Evolutionary conservation across 768 basidiomycete species (phyloP).

Genomic region (Collybiopsis luxurians): DNA sequence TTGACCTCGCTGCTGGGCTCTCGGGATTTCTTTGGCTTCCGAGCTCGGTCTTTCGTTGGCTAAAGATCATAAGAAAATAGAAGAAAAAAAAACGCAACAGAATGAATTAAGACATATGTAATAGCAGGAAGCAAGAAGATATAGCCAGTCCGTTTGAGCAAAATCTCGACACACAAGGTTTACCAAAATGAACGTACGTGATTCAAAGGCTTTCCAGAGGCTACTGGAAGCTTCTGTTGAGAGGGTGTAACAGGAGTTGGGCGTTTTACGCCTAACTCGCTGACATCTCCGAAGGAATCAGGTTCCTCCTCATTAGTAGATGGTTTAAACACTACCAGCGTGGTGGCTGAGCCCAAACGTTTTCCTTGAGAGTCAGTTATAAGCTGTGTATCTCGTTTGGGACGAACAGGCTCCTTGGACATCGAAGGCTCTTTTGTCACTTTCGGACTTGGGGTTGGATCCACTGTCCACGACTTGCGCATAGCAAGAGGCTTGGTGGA

Average conservation of each 20-base stretch:
- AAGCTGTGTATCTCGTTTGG: slow-evolving; percentile 12
- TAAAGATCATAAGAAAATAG: slow-evolving; percentile 32
- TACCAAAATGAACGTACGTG: slow-evolving; percentile 87
- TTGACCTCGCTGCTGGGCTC: slow-evolving; percentile 4
- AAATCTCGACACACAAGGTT: slow-evolving; percentile 36
- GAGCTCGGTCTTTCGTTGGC: slow-evolving; percentile 75
- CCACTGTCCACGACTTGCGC: slow-evolving; percentile 37
- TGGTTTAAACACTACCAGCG: slow-evolving; percentile 65
- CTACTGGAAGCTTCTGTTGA: slow-evolving; percentile 35
- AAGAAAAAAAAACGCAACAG: slow-evolving; percentile 18
- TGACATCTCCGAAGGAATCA: slow-evolving; percentile 31
- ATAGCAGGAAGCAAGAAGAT: slow-evolving; percentile 15
- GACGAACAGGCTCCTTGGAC: not conserved
- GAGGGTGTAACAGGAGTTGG: slow-evolving; percentile 14
- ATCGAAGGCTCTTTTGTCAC: not conserved
- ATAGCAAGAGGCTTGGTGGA: slow-evolving; percentile 37
- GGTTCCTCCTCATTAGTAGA: slow-evolving; percentile 46
- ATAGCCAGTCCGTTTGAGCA: slow-evolving; percentile 34
- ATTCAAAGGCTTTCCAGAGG: slow-evolving; percentile 65
- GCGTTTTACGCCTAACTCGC: slow-evolving; percentile 47
- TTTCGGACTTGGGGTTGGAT: slow-evolving; percentile 14
- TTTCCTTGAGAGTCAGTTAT: slow-evolving; percentile 20
- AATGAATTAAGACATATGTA: slow-evolving; percentile 19
- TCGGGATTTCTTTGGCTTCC: slow-evolving; percentile 59
- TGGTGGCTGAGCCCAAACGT: slow-evolving; percentile 71